These are phyloP conservation scores for Eustoma russellianum DNA, from an alignment of 257 asterid species.

Conservation along the genomic window DNA sequence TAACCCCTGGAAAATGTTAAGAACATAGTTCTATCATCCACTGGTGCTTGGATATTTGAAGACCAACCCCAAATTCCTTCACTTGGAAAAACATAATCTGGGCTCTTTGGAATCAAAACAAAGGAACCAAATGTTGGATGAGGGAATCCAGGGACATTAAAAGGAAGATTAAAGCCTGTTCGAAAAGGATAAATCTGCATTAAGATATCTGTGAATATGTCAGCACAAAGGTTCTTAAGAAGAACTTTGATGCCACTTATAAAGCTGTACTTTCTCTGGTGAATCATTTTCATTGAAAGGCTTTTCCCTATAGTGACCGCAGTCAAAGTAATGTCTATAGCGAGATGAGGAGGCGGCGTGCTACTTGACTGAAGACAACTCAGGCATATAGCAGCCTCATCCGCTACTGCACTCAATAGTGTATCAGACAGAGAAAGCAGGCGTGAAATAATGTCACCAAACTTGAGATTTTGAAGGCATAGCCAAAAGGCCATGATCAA, in stretches of 20 bases:
- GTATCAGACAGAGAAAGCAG: not conserved
- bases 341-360: not conserved
- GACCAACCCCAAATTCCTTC: conserved; percentile 8
- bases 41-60: not conserved
- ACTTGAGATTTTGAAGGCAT: not conserved
- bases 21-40: conserved; percentile 15
- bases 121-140: conserved; percentile 16
- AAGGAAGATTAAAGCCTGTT: not conserved
- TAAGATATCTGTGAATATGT: conserved; percentile 11
- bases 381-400: conserved; percentile 2
- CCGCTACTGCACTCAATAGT: not conserved
- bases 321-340: not conserved
- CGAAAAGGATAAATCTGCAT: not conserved
- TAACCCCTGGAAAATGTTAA: conserved; percentile 18
- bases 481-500: conserved; percentile 11
- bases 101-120: conserved; percentile 2
- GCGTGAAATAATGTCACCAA: not conserved
- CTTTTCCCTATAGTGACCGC: not conserved
- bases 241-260: conserved; percentile 5
- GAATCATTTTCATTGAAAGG: not conserved
- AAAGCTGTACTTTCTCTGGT: conserved; percentile 7
- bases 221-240: conserved; percentile 9
- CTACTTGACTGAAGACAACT: not conserved
- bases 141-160: conserved; percentile 16
- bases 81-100: conserved; percentile 3